Evolutionary conservation across 83 land plant species (phyloP).

Genomic region (Thuja plicata): DNA sequence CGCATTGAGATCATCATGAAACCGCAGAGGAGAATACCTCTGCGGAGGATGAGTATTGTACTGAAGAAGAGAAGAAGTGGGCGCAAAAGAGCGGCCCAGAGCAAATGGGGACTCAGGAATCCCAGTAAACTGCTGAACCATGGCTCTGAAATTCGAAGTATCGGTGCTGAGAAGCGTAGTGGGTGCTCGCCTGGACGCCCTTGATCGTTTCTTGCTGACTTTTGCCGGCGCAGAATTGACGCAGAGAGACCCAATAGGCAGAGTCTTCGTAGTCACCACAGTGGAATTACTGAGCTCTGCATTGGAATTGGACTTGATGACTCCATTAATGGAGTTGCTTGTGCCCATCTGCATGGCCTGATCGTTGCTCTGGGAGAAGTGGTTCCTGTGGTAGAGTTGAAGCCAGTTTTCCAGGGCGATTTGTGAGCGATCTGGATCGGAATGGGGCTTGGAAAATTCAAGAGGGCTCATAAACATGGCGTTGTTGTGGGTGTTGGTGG

Average conservation of each 20-base stretch:
- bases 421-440: too few relatives aligned
- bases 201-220: conserved; percentile 44
- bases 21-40: neutral
- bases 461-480: neutral
- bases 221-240: conserved; percentile 17
- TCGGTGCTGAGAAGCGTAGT: conserved; percentile 68
- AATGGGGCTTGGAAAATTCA: too few relatives aligned
- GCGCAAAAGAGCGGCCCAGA: neutral
- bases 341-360: too few relatives aligned
- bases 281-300: neutral
- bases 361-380: too few relatives aligned
- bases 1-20: neutral
- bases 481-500: neutral
- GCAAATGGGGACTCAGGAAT: conserved; percentile 30
- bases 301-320: too few relatives aligned
- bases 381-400: too few relatives aligned
- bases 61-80: neutral
- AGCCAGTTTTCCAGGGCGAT: too few relatives aligned
- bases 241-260: neutral
- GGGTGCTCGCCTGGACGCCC: conserved; percentile 63
- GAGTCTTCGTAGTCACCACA: neutral
- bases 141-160: conserved; percentile 64
- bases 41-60: neutral
- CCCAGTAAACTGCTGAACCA: conserved; percentile 84
- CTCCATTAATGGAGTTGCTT: too few relatives aligned